A percentile compares a stretch with the other conserved stretches of the same genome.
phyloP scores from a whole-genome alignment of 1,284 basidiomycete genomes.

The Ceratobasidium sp. region DNA sequence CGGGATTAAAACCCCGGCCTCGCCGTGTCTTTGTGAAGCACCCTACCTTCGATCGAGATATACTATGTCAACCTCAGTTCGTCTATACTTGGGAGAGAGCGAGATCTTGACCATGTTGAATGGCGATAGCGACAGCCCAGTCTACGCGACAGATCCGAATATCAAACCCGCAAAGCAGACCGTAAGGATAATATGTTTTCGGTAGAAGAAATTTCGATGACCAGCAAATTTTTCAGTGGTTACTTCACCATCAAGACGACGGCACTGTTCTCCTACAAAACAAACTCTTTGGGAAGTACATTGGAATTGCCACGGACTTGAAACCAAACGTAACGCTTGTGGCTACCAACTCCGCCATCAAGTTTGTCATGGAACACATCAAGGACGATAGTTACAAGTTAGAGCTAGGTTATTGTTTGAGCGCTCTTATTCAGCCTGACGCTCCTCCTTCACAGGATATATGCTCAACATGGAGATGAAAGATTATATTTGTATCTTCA shows the following conservation, averaged over 20 bases:
- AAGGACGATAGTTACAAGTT: background rate
- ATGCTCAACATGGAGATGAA: background rate
- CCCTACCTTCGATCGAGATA: background rate
- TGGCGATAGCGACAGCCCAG: constrained; percentile 11
- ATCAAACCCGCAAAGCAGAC: background rate
- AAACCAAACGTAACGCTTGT: constrained; percentile 9
- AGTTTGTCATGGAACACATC: background rate
- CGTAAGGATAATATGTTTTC: background rate
- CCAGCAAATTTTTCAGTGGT: background rate
- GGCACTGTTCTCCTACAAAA: background rate
- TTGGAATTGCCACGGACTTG: constrained; percentile 5
- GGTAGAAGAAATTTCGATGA: too few species aligned
- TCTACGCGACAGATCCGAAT: constrained; percentile 7
- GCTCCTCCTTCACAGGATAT: background rate
- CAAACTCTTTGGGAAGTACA: constrained; percentile 8
- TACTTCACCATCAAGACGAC: background rate
- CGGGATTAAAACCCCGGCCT: background rate
- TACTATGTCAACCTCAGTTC: background rate
- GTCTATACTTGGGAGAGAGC: background rate
- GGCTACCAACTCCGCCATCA: constrained; percentile 1
- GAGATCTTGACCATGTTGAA: constrained; percentile 11
- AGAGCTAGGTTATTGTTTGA: background rate
- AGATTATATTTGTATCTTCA: constrained; percentile 11
- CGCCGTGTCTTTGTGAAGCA: background rate
- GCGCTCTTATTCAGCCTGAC: background rate